Base-by-base conservation (phyloP, 768 basidiomycete genomes). In the Suillus occidentalis region DNA sequence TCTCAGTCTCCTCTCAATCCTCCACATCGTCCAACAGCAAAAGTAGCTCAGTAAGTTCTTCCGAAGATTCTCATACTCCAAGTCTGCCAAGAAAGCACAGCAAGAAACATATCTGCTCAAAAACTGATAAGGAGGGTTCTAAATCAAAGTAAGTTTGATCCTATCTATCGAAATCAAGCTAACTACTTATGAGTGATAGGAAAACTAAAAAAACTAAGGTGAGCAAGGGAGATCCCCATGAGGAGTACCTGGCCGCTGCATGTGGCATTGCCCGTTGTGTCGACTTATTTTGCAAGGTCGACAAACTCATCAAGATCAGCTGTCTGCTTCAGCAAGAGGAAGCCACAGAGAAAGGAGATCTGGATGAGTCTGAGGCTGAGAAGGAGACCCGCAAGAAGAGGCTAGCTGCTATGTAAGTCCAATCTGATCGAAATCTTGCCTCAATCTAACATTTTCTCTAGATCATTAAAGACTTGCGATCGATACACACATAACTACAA, bases 281-380 rank as follows among this genome's bases (percentile, higher is more conserved):
- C 18, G 40, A 60, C 31, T 43, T 60, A 6, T 45, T 39, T 39
- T 60, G 59, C 45, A 45, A 60, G 39, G 40, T 60, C 10, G 40
- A 60, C 28, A 60, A 60, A 31, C n/a, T 43, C 43, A 60, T 60
- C 59, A 60, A 60, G 59, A 22, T 60, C 45, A 40, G 18, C 2
- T 20, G 28, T 31, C 59, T 60, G 8, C 20, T 60, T 37, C 36
- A 45, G 40, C 42, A 60, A 25, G 40, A 60, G 36, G 59, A 36
- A n/a, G 59, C 40, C 20, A 16, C n/a, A 1, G 31, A 42, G 18
- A 22, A 10, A 9, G 59, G 59, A 6, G 40, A 60, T 6, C 25
- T 60, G 2, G n/a, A n/a, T 10, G 40, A 60, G 28, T 20, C 37
- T 9, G 36, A 37, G 22, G 39, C 25, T 1, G 25, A 39, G 18